Conservation (phyloP, 2,329 filamentous ascomycete species). For the Ophiosphaerella herpotricha region DNA sequence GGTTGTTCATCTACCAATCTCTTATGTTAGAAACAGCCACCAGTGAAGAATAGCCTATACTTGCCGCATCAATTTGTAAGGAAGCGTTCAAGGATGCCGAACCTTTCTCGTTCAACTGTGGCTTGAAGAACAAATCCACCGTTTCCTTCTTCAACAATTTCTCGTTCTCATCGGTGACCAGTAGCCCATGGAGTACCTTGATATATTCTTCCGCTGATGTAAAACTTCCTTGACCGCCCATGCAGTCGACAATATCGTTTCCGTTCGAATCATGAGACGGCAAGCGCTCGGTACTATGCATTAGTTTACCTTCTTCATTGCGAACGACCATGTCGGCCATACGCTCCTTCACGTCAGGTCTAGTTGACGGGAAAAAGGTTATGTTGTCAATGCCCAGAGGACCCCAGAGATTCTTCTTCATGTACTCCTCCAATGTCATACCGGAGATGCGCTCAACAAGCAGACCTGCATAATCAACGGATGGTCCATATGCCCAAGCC, state of each 20-base stretch:
- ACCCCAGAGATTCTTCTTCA: slow-evolving; percentile 57
- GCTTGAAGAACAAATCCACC: slow-evolving; percentile 36
- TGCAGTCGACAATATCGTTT: slow-evolving; percentile 22
- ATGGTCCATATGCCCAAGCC: slow-evolving; percentile 56
- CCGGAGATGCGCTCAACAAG: slow-evolving; percentile 50
- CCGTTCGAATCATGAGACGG: slow-evolving; percentile 22
- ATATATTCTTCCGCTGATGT: slow-evolving; percentile 29
- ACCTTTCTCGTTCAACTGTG: slow-evolving; percentile 29
- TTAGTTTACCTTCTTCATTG: slow-evolving; percentile 18
- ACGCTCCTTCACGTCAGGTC: slow-evolving; percentile 25
- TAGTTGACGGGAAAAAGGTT: slow-evolving; percentile 55
- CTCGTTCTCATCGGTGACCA: slow-evolving; percentile 30
- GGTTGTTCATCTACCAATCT: slow-evolving; percentile 17
- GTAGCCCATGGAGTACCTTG: slow-evolving; percentile 35
- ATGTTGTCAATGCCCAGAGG: slow-evolving; percentile 56
- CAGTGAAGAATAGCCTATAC: neutral
- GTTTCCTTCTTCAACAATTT: slow-evolving; percentile 32
- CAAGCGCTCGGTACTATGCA: slow-evolving; percentile 3
- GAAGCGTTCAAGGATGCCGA: slow-evolving; percentile 42
- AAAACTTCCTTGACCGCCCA: slow-evolving; percentile 35
- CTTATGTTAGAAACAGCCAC: neutral
- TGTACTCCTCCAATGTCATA: slow-evolving; percentile 63
- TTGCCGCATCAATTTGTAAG: slow-evolving; percentile 21
- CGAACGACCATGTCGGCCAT: slow-evolving; percentile 38
- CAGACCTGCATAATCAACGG: slow-evolving; percentile 55